These are phyloP conservation scores for Hyphopichia homilentoma DNA, from an alignment of 805 yeast genomes.

Conservation along the genomic window DNA sequence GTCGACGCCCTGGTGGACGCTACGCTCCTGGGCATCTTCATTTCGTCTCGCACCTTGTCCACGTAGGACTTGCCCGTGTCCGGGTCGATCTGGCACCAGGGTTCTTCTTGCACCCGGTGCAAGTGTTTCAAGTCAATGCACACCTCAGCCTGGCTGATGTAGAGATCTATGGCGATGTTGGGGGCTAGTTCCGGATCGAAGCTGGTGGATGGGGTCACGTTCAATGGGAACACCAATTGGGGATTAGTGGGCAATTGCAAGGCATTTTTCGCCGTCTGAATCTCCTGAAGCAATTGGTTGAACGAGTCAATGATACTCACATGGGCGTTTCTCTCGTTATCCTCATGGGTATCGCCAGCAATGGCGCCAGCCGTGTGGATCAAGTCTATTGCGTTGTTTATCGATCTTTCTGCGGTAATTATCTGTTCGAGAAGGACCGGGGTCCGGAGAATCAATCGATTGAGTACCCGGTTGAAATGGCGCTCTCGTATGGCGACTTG, in stretches of 20 bases:
- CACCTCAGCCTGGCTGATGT: constrained; percentile 58
- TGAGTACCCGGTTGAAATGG: constrained; percentile 31
- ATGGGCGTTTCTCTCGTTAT: constrained; percentile 12
- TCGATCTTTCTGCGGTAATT: constrained; percentile 41
- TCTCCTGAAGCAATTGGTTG: constrained; percentile 22
- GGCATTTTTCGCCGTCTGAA: constrained; percentile 35
- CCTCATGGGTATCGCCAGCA: constrained; percentile 7
- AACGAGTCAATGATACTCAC: constrained; percentile 21
- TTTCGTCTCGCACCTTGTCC: constrained; percentile 54
- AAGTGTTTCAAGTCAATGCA: constrained; percentile 56
- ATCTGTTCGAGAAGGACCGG: constrained; percentile 42
- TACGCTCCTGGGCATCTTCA: constrained; percentile 31
- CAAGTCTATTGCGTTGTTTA: constrained; percentile 31
- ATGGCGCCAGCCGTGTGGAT: constrained; percentile 14
- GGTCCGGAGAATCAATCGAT: constrained; percentile 23
- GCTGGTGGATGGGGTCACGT: constrained; percentile 31
- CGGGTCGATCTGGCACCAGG: constrained; percentile 58
- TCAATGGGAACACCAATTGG: constrained; percentile 53
- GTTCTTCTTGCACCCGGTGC: constrained; percentile 47
- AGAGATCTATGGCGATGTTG: constrained; percentile 52
- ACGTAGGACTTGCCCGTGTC: constrained; percentile 47
- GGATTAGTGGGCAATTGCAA: constrained; percentile 45
- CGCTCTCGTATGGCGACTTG: constrained; percentile 42
- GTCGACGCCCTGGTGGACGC: constrained; percentile 5
- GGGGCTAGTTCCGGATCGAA: constrained; percentile 49